Evolutionary conservation across 495 filamentous ascomycete species (phyloP), one percentile per base, ranked within the genome.

Genomic region (Aspergillus saccharolyticus): DNA sequence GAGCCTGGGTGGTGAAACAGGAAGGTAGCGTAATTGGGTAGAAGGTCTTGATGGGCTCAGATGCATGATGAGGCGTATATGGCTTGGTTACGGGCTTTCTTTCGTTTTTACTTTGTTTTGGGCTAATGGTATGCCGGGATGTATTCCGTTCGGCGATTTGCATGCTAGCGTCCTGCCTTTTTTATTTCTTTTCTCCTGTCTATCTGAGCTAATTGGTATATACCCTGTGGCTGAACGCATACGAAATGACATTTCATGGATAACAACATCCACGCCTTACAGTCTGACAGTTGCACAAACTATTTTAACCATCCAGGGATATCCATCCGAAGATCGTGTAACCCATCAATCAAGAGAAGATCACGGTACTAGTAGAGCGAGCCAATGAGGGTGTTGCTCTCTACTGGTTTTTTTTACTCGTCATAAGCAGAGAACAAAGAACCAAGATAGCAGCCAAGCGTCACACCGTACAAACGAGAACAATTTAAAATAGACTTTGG

Each of bases 41-140:
- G 33, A 15, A 15, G 7, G 33, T 12, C 7, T 28, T 53, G 46
- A 49, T 50, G 47, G 16, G 15, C 10, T 15, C 7, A 39, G 33
- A 39, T 15, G 47, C 7, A 16, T 9, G 47, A 30, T 30, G 15
- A 30, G 28, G 47, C 47, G 47, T 24, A 50, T 50, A 17, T 50
- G 16, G 19, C 17, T 25, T 54, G 25, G 42, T 42, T 61, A 42
- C 28, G 44, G 47, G n/a, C 33, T 56, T 54, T 44, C 28, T 54
- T 44, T 44, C n/a, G n/a, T 44, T 25, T 25, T 53, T 53, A 44
- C 28, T 10, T 44, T 53, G 14, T n/a, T 44, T 12, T 28, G 42
- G 14, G 44, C 5, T n/a, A 24, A 43, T 54, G 22, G 30, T 42
- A 24, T 21, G 42, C 22, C 20, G 28, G 22, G 47, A 44, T 53